phyloP scores from a whole-genome alignment of 257 asterid species.

The Lycium ferocissimum region DNA sequence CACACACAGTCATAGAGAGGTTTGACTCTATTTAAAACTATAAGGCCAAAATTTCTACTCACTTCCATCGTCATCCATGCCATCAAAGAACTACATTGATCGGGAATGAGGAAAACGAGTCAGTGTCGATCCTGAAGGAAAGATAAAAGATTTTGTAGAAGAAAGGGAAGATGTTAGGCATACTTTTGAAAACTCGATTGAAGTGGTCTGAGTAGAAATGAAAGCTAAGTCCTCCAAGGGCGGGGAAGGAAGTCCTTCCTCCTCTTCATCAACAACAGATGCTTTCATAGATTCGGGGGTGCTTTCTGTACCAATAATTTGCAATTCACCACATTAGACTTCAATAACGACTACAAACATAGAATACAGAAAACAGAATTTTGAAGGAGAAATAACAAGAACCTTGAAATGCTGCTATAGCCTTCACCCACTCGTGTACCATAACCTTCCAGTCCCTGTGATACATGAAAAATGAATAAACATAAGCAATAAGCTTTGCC shows the following conservation, averaged over 20 bases:
- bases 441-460: slow-evolving; percentile 80
- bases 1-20: too few species aligned
- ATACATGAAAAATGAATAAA: slow-evolving; percentile 30
- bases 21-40: too few species aligned
- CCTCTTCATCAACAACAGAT: slow-evolving; percentile 59
- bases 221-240: slow-evolving; percentile 93
- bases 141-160: background rate
- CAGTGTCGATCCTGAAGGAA: slow-evolving; percentile 33
- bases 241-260: slow-evolving; percentile 96
- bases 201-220: slow-evolving; percentile 60
- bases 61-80: slow-evolving; percentile 98
- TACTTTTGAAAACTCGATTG: slow-evolving; percentile 85
- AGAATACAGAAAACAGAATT: background rate
- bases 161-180: background rate
- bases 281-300: slow-evolving; percentile 74
- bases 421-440: slow-evolving; percentile 77
- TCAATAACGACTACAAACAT: background rate
- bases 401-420: slow-evolving; percentile 67
- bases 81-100: slow-evolving; percentile 78
- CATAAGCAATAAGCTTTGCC: background rate
- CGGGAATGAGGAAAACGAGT: slow-evolving; percentile 39
- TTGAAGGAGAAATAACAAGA: slow-evolving; percentile 16
- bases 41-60: slow-evolving; percentile 58
- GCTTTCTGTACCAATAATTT: slow-evolving; percentile 50
- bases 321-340: background rate